Conservation (phyloP, 164 flowering plant species). For the Houttuynia cordata region DNA sequence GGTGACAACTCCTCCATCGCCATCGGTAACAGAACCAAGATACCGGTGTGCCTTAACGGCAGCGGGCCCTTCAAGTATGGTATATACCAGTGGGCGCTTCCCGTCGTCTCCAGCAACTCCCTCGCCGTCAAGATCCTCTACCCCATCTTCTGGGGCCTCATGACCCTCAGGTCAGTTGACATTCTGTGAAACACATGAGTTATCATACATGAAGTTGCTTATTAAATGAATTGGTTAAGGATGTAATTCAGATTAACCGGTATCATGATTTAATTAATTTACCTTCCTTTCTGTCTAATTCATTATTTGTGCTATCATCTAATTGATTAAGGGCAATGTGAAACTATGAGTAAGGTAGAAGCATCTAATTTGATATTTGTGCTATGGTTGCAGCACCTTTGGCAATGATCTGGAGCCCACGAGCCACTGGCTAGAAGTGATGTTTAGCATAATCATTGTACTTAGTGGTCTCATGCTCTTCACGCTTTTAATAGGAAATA, state of each 20-base stretch:
- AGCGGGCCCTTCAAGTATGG: slow-evolving; percentile 69
- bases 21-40: neutral
- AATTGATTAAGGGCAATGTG: no score
- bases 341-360: neutral
- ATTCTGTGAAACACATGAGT: no score
- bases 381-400: slow-evolving; percentile 50
- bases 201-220: no score
- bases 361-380: neutral
- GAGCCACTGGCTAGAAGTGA: slow-evolving; percentile 80
- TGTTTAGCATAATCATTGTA: slow-evolving; percentile 66
- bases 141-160: slow-evolving; percentile 93
- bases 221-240: no score
- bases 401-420: slow-evolving; percentile 91
- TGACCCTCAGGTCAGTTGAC: slow-evolving; percentile 67
- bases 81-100: slow-evolving; percentile 80
- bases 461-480: slow-evolving; percentile 79
- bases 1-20: slow-evolving; percentile 32
- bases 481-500: slow-evolving; percentile 86
- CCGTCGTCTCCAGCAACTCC: slow-evolving; percentile 84
- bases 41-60: slow-evolving; percentile 51
- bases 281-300: no score
- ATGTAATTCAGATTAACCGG: no score
- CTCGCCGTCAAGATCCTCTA: slow-evolving; percentile 72
- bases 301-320: no score
- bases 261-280: no score